Evolutionary conservation across 768 basidiomycete genomes (phyloP), one percentile per base, ranked within the genome.

Genomic region (Russula dissimulans): DNA sequence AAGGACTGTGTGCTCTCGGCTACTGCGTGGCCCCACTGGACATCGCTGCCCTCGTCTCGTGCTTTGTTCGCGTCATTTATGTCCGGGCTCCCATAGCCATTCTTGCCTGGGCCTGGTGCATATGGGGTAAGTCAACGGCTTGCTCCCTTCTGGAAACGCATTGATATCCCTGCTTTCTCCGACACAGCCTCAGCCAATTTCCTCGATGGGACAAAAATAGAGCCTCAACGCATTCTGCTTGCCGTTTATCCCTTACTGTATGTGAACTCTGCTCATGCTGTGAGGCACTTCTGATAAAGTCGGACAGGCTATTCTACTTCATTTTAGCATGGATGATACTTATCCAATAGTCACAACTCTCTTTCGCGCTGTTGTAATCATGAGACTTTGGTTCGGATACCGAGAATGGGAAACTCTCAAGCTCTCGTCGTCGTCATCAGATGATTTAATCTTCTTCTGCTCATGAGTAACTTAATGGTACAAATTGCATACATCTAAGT

Each of bases 291-390:
- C 34, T 68, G 39, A 54, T 61, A 29, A 46, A 45, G 51, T 51
- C 14, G 44, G 46, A 1, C 65, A 91, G 91, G 46, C 76, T 97
- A 36, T 95, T 97, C 72, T 97, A 95, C 70, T 95, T 95, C 73
- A 85, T 95, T 66, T 75, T 97, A 43, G 91, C 92, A 3, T 95
- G 93, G 93, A 95, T 95, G 93, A 95, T 95, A 66, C 77, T 95
- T 67, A 95, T 95, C 65, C 90, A 93, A 72, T 95, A 71, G 63
- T 61, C 42, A 44, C 49, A 10, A 36, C 41, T 34, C 32, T 38
- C 14, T 58, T 32, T 54, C 36, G 18, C 34, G 41, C 45, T 41
- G 26, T 62, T 57, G 56, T 62, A 54, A 43, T 36, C 26, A 53
- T 43, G 51, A 29, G 41, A 26, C 39, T 43, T 49, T 29, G 34